phyloP scores from a whole-genome alignment of 2,329 filamentous ascomycete genomes.

The Cryphonectria japonica region DNA sequence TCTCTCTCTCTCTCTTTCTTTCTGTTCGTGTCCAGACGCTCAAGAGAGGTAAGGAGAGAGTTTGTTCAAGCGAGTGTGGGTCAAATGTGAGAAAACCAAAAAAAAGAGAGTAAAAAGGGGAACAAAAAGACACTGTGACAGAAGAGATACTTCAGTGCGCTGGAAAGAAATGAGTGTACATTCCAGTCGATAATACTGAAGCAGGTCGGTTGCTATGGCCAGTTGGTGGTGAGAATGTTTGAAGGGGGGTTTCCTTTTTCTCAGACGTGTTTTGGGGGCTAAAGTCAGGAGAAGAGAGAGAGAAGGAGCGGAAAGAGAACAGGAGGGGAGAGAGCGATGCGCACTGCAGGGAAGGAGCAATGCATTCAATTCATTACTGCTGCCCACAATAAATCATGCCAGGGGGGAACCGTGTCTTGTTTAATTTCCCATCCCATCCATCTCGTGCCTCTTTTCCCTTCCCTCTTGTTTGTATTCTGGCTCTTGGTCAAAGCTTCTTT shows the following conservation, averaged over 20 bases:
- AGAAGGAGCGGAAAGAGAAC: not conserved
- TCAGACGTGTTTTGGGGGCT: not conserved
- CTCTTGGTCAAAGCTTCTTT: conserved; percentile 2
- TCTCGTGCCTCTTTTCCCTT: not conserved
- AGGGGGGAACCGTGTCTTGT: not conserved
- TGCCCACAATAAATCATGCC: not conserved
- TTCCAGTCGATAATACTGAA: conserved; percentile 6
- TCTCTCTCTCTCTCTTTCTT: not conserved
- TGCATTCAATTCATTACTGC: not conserved
- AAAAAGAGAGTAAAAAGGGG: not conserved
- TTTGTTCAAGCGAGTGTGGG: not conserved
- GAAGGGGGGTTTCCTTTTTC: not conserved
- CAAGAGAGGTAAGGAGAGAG: not conserved
- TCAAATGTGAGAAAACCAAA: not conserved
- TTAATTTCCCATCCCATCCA: not conserved
- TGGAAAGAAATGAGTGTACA: conserved; percentile 4
- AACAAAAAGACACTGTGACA: not conserved
- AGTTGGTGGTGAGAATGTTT: not conserved
- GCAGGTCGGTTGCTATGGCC: not conserved
- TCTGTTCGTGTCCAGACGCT: not conserved
- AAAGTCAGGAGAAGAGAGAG: not conserved
- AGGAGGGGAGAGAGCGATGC: not conserved
- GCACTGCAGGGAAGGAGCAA: not conserved
- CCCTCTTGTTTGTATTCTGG: not conserved
- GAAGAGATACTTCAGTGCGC: not conserved